Conservation (phyloP, 2,329 filamentous ascomycete species). For the Fusarium coffeatum region DNA sequence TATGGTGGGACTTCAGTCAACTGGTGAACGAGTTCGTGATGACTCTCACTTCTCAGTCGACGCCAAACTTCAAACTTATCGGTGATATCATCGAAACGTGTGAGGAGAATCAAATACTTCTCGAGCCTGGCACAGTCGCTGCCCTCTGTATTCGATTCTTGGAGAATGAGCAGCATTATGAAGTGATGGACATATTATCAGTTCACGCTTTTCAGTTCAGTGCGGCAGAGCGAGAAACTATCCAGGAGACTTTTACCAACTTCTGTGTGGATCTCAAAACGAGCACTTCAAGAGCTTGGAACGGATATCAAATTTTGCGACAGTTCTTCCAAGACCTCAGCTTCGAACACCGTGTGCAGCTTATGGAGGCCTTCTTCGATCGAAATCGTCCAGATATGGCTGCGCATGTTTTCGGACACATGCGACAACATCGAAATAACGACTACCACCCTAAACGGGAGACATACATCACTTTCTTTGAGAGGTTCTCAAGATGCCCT, state of each 20-base stretch:
- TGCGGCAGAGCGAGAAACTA: slow-evolving; percentile 72
- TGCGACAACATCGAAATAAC: slow-evolving; percentile 79
- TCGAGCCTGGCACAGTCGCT: slow-evolving; percentile 80
- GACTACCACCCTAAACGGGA: slow-evolving; percentile 74
- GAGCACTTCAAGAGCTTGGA: slow-evolving; percentile 73
- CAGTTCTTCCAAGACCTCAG: slow-evolving; percentile 75
- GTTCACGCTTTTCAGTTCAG: slow-evolving; percentile 78
- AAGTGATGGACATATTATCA: slow-evolving; percentile 85
- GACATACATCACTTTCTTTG: slow-evolving; percentile 82
- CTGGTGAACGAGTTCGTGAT: slow-evolving; percentile 78
- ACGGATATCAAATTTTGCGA: slow-evolving; percentile 72
- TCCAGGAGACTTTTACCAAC: slow-evolving; percentile 73
- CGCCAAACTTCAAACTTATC: slow-evolving; percentile 76
- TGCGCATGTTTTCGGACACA: slow-evolving; percentile 87
- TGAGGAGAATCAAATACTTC: slow-evolving; percentile 73
- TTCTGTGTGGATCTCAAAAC: slow-evolving; percentile 74
- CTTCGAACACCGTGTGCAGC: slow-evolving; percentile 70
- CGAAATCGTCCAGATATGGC: slow-evolving; percentile 86
- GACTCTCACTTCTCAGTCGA: slow-evolving; percentile 70
- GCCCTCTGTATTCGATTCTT: slow-evolving; percentile 80
- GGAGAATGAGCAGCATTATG: slow-evolving; percentile 78
- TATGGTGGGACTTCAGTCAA: slow-evolving; percentile 64
- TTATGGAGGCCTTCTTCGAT: slow-evolving; percentile 87
- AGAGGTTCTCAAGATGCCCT: slow-evolving; percentile 73
- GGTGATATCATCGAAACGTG: slow-evolving; percentile 78